These are phyloP conservation scores for Cryphonectria naterciae DNA, from an alignment of 2,329 filamentous ascomycete species.

Conservation along the genomic window DNA sequence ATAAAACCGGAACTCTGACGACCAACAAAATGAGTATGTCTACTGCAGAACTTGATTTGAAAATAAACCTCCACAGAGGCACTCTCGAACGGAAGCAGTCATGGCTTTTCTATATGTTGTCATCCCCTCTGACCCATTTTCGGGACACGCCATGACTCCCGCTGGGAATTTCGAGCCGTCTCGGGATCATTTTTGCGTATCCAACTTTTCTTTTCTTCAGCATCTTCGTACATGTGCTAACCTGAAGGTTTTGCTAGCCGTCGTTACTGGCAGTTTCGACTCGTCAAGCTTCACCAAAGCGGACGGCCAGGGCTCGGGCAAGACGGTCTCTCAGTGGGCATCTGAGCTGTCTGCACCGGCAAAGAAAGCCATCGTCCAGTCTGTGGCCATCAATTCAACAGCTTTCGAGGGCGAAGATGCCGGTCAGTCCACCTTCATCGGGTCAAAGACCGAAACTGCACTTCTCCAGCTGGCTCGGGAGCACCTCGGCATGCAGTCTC, in stretches of 20 bases:
- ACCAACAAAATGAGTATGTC: constrained; percentile 68
- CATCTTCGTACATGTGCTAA: background rate
- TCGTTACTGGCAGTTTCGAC: constrained; percentile 73
- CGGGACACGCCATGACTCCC: background rate
- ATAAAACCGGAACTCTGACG: constrained; percentile 76
- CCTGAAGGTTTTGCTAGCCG: constrained; percentile 40
- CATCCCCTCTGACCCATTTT: background rate
- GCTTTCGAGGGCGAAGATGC: constrained; percentile 57
- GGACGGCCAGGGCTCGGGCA: constrained; percentile 1
- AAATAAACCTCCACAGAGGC: background rate
- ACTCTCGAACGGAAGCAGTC: too few relatives aligned
- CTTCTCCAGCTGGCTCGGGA: constrained; percentile 55
- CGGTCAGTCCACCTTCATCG: constrained; percentile 51
- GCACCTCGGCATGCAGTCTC: constrained; percentile 52
- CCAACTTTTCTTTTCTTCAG: background rate
- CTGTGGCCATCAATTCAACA: constrained; percentile 60
- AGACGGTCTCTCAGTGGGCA: constrained; percentile 38
- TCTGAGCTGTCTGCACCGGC: constrained; percentile 34
- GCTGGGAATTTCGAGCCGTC: background rate
- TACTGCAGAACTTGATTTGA: background rate
- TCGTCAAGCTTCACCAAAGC: constrained; percentile 21
- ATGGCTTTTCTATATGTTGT: background rate
- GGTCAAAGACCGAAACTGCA: constrained; percentile 62
- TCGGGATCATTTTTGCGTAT: background rate
- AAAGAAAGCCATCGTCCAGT: constrained; percentile 45